phyloP scores from a whole-genome alignment of 176 grass and related monocot species.

The Stipa capillata region DNA sequence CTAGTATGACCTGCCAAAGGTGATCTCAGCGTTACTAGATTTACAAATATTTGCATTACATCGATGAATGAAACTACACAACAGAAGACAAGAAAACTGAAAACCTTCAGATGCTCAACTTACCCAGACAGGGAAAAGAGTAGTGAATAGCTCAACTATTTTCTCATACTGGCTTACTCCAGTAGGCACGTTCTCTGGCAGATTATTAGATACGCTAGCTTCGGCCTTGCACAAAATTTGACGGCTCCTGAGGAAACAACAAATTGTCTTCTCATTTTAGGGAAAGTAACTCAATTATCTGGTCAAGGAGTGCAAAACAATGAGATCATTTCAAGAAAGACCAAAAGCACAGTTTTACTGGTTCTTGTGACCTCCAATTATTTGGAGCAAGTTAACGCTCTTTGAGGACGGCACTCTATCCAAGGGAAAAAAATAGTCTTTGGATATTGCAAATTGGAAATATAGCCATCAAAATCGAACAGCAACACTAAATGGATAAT shows the following conservation, averaged over 20 bases:
- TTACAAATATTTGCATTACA: background rate
- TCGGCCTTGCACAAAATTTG: slow-evolving; percentile 78
- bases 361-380: background rate
- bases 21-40: slow-evolving; percentile 12
- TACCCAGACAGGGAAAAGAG: slow-evolving; percentile 98
- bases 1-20: slow-evolving; percentile 70
- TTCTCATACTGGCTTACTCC: slow-evolving; percentile 67
- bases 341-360: background rate
- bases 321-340: background rate
- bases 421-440: background rate
- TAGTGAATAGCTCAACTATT: slow-evolving; percentile 86
- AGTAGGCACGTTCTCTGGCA: slow-evolving; percentile 38
- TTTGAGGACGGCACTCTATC: background rate
- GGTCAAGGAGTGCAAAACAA: background rate
- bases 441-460: background rate
- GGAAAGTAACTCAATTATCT: slow-evolving; percentile 1
- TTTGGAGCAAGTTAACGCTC: background rate
- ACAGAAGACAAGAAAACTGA: slow-evolving; percentile 1
- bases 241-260: slow-evolving; percentile 48
- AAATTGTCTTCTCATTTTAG: slow-evolving; percentile 4
- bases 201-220: slow-evolving; percentile 67
- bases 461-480: background rate
- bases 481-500: background rate
- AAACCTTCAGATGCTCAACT: slow-evolving; percentile 24
- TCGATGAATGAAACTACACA: background rate